phyloP scores from a whole-genome alignment of 164 flowering plant species.

The Cinnamomum chago region DNA sequence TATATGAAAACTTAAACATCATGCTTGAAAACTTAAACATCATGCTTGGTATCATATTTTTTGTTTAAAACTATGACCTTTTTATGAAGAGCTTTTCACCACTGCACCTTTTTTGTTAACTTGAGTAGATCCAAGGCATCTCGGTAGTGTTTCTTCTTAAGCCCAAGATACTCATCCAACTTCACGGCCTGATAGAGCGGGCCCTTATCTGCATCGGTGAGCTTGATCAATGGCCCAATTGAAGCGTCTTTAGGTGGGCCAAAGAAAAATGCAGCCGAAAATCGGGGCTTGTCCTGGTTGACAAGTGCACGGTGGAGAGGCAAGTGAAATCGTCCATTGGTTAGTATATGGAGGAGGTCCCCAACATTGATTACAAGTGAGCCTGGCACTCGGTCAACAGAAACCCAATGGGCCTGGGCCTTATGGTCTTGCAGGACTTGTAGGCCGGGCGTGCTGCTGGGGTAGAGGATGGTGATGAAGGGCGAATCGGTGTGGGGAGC shows the following conservation, averaged over 20 bases:
- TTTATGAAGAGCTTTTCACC: too few species aligned
- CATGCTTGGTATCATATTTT: too few species aligned
- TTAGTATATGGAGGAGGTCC: conserved; percentile 75
- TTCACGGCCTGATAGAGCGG: conserved; percentile 57
- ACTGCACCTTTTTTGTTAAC: too few species aligned
- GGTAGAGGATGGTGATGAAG: conserved; percentile 74
- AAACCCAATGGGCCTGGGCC: conserved; percentile 49
- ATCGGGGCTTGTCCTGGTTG: conserved; percentile 33
- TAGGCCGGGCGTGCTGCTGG: conserved; percentile 39
- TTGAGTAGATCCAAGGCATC: conserved; percentile 36
- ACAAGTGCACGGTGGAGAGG: conserved; percentile 57
- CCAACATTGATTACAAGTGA: conserved; percentile 70
- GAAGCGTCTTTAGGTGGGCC: conserved; percentile 38
- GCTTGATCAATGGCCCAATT: conserved; percentile 45
- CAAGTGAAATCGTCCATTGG: conserved; percentile 53
- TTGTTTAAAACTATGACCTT: too few species aligned
- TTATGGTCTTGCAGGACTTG: neutral
- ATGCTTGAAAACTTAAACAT: too few species aligned
- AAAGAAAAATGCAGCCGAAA: conserved; percentile 47
- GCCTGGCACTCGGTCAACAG: conserved; percentile 54
- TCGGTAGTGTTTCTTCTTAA: conserved; percentile 61
- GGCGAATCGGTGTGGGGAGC: conserved; percentile 85
- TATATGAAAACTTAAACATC: too few species aligned
- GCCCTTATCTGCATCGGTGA: conserved; percentile 35
- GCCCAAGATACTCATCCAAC: conserved; percentile 67